Base-by-base conservation (phyloP, 1,284 basidiomycete genomes). In the Papiliotrema laurentii region DNA sequence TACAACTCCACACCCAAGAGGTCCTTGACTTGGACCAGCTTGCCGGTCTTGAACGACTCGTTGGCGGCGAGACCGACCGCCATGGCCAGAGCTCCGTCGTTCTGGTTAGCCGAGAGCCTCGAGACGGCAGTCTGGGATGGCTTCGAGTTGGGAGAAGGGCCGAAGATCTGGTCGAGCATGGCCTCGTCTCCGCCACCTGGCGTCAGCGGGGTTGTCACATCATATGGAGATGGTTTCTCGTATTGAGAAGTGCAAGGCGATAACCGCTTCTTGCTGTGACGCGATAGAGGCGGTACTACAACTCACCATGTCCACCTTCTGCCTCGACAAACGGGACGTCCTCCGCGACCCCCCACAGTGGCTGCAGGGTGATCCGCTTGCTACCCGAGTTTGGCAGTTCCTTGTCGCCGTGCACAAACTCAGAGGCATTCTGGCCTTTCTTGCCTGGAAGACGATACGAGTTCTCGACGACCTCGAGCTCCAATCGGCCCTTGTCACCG, bases 401-500 rank as follows among this genome's bases (percentile, higher is more conserved):
- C 24, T 73, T 71, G 11, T 69, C 75, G 22, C 78, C 78, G 59
- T 80, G 78, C 4, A 48, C 39, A 4, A 41, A 22, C 19, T 31
- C 46, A n/a, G 31, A 26, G 3, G 22, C 39, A 3, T 5, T 3
- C 18, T 30, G 38, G 16, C 46, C 61, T 40, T 63, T 65, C 19
- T 51, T 45, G 2, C 30, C 39, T 1, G 65, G 59, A 1, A 42
- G 26, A 26, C 68, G 63, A 53, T 61, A 55, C 1, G 64, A 51
- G 19, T 73, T 76, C 58, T 81, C 80, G 45, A 80, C 78, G 16
- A 80, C 78, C 54, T 78, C 77, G 33, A 80, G 75, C 66, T 81
- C 80, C 6, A 81, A 76, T 7, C 80, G 76, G 6, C 80, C 79
- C 27, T 75, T 71, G 33, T 77, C 77, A 10, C 79, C 79, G 61